Evolutionary conservation across 352 stramenopile species (phyloP), one percentile per base, ranked within the genome.

Genomic region (Phytopythium vexans): DNA sequence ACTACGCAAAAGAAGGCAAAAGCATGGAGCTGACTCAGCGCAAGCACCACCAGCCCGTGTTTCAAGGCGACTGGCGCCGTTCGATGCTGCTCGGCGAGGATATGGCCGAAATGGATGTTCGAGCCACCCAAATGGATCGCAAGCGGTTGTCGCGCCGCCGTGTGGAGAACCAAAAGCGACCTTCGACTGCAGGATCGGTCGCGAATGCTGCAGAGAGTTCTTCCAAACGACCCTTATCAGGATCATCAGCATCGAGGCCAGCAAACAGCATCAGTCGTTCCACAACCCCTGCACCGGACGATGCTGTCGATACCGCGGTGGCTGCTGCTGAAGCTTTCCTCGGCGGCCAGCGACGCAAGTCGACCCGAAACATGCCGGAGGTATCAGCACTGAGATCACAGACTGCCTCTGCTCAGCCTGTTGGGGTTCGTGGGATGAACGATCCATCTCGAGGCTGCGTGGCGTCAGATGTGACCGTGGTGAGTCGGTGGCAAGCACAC

Each of bases 401-500:
- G 21, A 27, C 21, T 27, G 2, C 21, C 21, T 27, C 21, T 27
- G 21, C 21, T 2, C 21, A 27, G 2, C 21, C 21, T 27, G 21
- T 2, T 27, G 21, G 21, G 1, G 21, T 27, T 2, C 21, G 21
- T 27, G 21, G 21, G 21, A 2, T 27, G 21, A 27, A 2, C 21
- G 21, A 27, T 27, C 21, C 21, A 27, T 27, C 21, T 2, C 21
- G 21, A 27, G 21, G 21, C 1, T 27, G 21, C 2, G 67, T 56
- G 14, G 58, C 63, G n/a, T 41, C 33, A 2, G 73, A 84, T 57
- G 62, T 84, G 14, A 47, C 31, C 14, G 56, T 84, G 15, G 37
- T 79, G 1, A 41, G 61, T 52, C 60, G 60, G 5, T 89, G 78
- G 78, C 41, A 74, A 14, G 78, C 78, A 6, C 78, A 89, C 40